Base-by-base conservation (phyloP, 1,284 basidiomycete species). In the Sanghuangporus sanghuang region DNA sequence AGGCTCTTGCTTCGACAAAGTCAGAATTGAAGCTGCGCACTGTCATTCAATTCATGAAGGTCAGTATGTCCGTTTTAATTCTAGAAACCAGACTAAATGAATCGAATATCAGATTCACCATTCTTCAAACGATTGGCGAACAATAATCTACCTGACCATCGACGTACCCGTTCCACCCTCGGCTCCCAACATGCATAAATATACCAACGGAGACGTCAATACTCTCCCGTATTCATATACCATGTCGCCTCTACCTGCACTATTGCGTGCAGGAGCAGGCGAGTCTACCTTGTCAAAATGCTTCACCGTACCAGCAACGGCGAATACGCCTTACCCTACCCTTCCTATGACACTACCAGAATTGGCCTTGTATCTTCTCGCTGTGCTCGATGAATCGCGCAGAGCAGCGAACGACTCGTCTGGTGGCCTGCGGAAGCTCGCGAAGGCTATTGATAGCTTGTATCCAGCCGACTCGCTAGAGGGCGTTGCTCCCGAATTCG, bases 21-120 rank as follows among this genome's bases (percentile, higher is more conserved):
- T 75, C 79, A 3, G 81, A 84, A 6, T 76, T 87, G 63, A 81
- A 80, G 65, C 74, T 92, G 48, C 84, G 90, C 48, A 85, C 86
- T 0, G 87, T 92, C 0, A 75, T 92, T 61, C 89, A 91, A 68
- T 90, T 92, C 69, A 78, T 90, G 61, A 89, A 85, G 78, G 89
- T 89, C 67, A 65, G 78, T 65, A 23, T 64, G 32, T 54, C 21
- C 54, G 39, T 59, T 57, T 53, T 14, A 21, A 36, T 27, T 53
- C 32, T 32, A 44, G 46, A 39, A 39, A 21, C 32, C 11, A 12
- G 14, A 36, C 16, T 32, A 44, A 44, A 57, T 36, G 36, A 42
- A 53, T 36, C 50, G 6, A 50, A 61, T 32, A 42, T 64, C 59
- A 89, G 87, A 78, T 85, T 27, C 83, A 86, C 70, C 81, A 80